Base-by-base conservation (phyloP, 345 rosid genomes). In the Stellera chamaejasme region DNA sequence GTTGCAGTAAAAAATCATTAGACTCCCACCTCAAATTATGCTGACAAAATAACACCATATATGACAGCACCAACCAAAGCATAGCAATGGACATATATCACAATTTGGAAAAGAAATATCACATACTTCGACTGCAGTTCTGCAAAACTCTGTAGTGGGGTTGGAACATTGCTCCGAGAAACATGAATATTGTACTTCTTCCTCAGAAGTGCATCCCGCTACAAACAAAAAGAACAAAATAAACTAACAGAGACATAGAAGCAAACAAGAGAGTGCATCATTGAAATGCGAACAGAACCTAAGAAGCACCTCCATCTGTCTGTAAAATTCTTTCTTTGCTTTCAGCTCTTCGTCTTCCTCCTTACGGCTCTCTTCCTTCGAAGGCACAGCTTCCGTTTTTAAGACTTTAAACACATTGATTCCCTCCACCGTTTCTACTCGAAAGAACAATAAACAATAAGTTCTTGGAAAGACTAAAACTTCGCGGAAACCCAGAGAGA, bases 111-210 rank as follows among this genome's bases (percentile, higher is more conserved):
- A 36, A 67, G 43, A 58, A 13, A 47, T 5, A 43, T 9, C 25
- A 55, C 59, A 52, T 64, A 92, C 98, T 95, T 81, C 1, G 82
- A 77, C 52, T 73, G 68, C 54, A 92, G 66, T 61, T 92, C 93
- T 0, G 79, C 66, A 43, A 92, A 88, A 73, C 72, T 69, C 65
- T 71, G 77, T 45, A 92, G 82, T 0, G 96, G 96, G 4, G 98
- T 63, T 45, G 98, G 90, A 43, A 86, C 71, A 48, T 80, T 79
- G 69, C 66, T 74, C 53, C 93, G 90, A n/a, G 88, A 76, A 36
- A 88, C 87, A 71, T 92, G 96, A 73, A 92, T 81, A 69, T 63
- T 77, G 66, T 76, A 68, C 70, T 71, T 77, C 74, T 92, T 92
- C 73, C 95, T 74, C 28, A 77, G 56, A 63, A 86, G 39, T 16